phyloP scores from a whole-genome alignment of 2,329 filamentous ascomycete genomes.

The Xylaria sp. region DNA sequence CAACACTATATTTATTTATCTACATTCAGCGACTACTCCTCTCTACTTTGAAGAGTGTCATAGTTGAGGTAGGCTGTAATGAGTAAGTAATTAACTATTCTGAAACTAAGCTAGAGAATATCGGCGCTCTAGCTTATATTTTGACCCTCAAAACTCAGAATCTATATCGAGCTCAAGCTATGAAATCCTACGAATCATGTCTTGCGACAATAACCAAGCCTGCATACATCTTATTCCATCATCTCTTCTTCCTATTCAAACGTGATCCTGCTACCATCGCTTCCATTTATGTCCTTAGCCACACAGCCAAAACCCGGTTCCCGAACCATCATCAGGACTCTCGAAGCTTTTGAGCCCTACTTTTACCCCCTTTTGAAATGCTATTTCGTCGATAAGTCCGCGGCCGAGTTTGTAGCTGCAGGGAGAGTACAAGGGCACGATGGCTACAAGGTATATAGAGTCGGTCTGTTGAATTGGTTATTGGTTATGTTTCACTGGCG shows the following conservation, averaged over 20 bases:
- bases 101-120: background rate
- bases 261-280: background rate
- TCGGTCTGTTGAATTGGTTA: background rate
- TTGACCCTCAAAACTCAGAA: no score
- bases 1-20: background rate
- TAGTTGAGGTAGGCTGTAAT: background rate
- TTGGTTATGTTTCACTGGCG: background rate
- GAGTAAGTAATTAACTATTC: background rate
- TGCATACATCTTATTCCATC: background rate
- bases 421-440: background rate
- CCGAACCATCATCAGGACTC: background rate
- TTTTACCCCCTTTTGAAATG: no score
- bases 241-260: background rate
- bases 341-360: no score
- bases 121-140: background rate
- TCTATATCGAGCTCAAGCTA: no score
- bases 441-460: slow-evolving; percentile 5
- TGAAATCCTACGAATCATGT: no score
- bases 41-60: background rate
- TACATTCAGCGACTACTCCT: background rate
- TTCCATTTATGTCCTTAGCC: background rate
- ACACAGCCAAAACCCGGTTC: background rate
- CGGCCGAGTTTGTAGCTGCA: no score
- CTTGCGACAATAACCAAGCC: no score
- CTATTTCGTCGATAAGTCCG: no score